phyloP scores from a whole-genome alignment of 768 basidiomycete species.

The Aureoboletus auriporus region DNA sequence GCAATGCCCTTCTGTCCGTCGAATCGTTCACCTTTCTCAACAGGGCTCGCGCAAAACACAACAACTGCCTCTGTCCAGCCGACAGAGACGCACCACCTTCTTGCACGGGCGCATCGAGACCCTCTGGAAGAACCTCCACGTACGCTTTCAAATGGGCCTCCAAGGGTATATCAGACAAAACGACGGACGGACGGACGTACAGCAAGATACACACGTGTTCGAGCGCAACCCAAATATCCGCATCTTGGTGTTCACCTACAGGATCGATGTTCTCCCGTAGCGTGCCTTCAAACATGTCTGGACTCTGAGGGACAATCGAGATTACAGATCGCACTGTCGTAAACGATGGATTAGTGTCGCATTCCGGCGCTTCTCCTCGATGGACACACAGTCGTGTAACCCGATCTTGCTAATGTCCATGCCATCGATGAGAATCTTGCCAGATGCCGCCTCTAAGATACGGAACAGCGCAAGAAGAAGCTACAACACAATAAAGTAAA shows the following conservation, averaged over 20 bases:
- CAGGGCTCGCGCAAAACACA: conserved; percentile 86
- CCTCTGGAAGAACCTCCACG: conserved; percentile 58
- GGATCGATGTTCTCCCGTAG: conserved; percentile 90
- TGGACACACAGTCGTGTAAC: conserved; percentile 46
- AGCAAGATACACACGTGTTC: conserved; percentile 55
- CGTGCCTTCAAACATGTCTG: conserved; percentile 68
- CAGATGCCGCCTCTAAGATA: conserved; percentile 66
- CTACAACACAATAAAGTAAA: conserved; percentile 25
- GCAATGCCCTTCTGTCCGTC: neutral
- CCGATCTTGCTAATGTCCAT: conserved; percentile 77
- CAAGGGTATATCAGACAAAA: neutral
- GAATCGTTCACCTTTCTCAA: conserved; percentile 55
- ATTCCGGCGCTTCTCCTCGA: too few relatives aligned
- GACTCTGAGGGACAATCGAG: conserved; percentile 83
- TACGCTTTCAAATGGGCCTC: conserved; percentile 68
- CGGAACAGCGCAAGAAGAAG: conserved; percentile 71
- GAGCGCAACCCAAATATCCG: conserved; percentile 84
- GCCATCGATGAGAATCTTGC: conserved; percentile 68
- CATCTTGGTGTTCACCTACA: conserved; percentile 68
- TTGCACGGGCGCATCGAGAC: conserved; percentile 66
- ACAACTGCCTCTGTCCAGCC: conserved; percentile 79
- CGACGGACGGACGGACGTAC: too few relatives aligned
- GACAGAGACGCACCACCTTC: conserved; percentile 83
- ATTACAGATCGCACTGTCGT: conserved; percentile 64
- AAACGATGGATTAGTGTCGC: neutral